Conservation (phyloP, 2,329 filamentous ascomycete genomes). For the Colletotrichum sp. region DNA sequence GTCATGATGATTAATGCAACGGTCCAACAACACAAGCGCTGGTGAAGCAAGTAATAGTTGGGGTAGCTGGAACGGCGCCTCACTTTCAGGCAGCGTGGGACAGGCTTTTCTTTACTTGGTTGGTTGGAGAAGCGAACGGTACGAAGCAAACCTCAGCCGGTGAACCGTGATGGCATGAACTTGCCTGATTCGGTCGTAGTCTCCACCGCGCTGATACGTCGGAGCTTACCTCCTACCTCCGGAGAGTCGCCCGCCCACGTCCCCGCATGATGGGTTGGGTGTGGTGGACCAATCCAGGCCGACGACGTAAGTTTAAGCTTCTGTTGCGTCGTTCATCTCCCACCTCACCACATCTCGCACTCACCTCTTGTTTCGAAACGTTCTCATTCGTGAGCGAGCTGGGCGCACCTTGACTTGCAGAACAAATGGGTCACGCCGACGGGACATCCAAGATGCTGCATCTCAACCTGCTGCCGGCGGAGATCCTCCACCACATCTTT, state of each 20-base stretch:
- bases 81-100: neutral
- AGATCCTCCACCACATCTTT: constrained; percentile 69
- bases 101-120: neutral
- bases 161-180: neutral
- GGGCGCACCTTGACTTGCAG: neutral
- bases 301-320: constrained; percentile 17
- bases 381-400: neutral
- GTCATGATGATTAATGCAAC: neutral
- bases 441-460: neutral
- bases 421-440: neutral
- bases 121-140: neutral
- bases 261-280: neutral
- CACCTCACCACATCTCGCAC: neutral
- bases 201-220: constrained; percentile 11
- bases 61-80: neutral
- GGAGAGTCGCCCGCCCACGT: neutral
- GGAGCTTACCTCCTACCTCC: constrained; percentile 5
- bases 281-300: neutral
- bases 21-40: neutral
- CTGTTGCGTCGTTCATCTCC: neutral
- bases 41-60: neutral
- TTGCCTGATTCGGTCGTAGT: neutral
- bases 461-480: constrained; percentile 53
- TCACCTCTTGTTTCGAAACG: neutral
- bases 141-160: neutral